Evolutionary conservation across 345 rosid species (phyloP).

Genomic region (Populus simonii): DNA sequence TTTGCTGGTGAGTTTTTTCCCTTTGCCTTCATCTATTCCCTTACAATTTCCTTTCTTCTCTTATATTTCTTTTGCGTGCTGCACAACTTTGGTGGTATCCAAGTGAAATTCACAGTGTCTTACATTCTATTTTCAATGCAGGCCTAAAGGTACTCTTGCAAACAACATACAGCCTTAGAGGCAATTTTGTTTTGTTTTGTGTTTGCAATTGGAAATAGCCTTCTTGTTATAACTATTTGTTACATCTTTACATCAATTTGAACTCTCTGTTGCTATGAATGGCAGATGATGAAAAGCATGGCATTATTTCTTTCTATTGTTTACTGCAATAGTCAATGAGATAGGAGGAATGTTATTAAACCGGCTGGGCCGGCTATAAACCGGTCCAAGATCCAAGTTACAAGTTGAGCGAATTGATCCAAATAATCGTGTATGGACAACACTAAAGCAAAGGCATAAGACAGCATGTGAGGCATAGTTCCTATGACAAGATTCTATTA

Average conservation of each 20-base stretch:
- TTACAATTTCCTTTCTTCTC: slow-evolving; percentile 14
- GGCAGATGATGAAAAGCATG: neutral
- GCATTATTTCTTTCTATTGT: neutral
- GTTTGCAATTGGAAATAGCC: too few species aligned
- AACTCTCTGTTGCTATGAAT: neutral
- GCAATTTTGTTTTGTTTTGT: too few species aligned
- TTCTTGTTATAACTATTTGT: neutral
- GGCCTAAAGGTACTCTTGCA: neutral
- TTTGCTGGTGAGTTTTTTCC: slow-evolving; percentile 2
- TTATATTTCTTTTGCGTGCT: neutral
- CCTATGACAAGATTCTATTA: too few species aligned
- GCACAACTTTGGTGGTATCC: neutral
- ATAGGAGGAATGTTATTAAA: neutral
- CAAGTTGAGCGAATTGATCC: too few species aligned
- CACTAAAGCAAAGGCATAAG: too few species aligned
- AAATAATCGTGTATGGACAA: too few species aligned
- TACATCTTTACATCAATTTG: neutral
- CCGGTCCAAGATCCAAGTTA: too few species aligned
- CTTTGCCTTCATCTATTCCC: neutral
- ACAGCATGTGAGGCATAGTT: too few species aligned
- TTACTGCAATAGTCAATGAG: neutral
- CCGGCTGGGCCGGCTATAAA: too few species aligned
- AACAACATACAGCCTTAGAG: neutral
- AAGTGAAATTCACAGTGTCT: neutral
- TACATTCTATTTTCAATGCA: neutral